Percentiles rank a stretch among this genome's conserved stretches.
phyloP scores from a whole-genome alignment of 805 yeast genomes.

The Saturnispora dispora region DNA sequence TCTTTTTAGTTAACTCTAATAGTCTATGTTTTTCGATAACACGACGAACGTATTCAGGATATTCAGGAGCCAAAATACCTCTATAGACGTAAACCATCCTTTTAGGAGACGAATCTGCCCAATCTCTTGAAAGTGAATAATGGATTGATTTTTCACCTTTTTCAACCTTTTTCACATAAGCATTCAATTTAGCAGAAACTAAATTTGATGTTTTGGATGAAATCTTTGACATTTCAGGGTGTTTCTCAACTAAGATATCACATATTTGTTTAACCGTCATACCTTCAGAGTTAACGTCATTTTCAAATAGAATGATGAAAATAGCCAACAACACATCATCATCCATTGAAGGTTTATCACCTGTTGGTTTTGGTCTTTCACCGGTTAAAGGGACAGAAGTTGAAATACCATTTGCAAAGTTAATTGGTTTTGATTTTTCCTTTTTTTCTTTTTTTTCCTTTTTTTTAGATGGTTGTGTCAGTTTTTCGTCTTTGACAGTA shows the following conservation, averaged over 20 bases:
- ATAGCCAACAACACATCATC: constrained; percentile 72
- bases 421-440: constrained; percentile 29
- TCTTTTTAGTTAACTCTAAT: constrained; percentile 14
- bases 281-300: constrained; percentile 61
- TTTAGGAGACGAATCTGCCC: constrained; percentile 87
- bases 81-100: constrained; percentile 84
- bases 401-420: constrained; percentile 63
- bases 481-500: constrained; percentile 6
- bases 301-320: constrained; percentile 59
- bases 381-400: constrained; percentile 78
- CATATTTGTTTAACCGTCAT: constrained; percentile 89
- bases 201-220: constrained; percentile 74
- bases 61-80: constrained; percentile 68
- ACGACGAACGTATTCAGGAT: constrained; percentile 59
- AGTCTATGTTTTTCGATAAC: constrained; percentile 47
- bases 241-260: constrained; percentile 61
- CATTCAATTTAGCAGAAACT: constrained; percentile 75
- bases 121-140: constrained; percentile 73
- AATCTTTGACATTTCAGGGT: constrained; percentile 76
- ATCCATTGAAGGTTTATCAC: constrained; percentile 51
- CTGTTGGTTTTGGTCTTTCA: constrained; percentile 61
- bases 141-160: constrained; percentile 67
- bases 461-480: constrained; percentile 9
- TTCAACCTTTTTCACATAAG: constrained; percentile 73
- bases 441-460: constrained; percentile 20